These are phyloP conservation scores for Mallotus japonicus DNA, from an alignment of 441 rosid species.

Conservation along the genomic window DNA sequence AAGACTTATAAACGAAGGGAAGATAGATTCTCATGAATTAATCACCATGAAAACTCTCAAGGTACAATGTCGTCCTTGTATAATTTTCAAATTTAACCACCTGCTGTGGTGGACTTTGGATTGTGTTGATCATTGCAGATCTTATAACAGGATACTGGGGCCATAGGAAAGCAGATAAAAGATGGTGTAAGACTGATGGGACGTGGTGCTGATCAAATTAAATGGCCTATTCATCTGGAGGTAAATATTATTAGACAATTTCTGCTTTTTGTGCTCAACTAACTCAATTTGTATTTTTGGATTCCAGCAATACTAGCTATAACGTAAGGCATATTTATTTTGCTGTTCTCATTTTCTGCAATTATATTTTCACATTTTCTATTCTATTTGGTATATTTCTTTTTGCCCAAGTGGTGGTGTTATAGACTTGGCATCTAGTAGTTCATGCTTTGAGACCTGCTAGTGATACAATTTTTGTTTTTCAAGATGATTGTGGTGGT, in stretches of 20 bases:
- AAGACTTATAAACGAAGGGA: constrained; percentile 78
- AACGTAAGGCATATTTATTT: neutral
- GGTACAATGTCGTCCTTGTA: constrained; percentile 38
- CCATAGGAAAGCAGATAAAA: constrained; percentile 83
- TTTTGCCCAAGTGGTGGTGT: constrained; percentile 6
- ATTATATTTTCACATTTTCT: constrained; percentile 10
- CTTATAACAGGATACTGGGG: constrained; percentile 60
- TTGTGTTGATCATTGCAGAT: constrained; percentile 2
- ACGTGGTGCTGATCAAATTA: constrained; percentile 78
- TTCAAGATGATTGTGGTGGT: too few relatives aligned
- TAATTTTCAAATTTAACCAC: constrained; percentile 9
- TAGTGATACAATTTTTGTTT: too few relatives aligned
- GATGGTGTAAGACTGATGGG: constrained; percentile 98
- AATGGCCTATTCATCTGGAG: constrained; percentile 97
- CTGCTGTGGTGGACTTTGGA: constrained; percentile 11
- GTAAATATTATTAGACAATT: constrained; percentile 33
- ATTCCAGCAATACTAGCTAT: neutral
- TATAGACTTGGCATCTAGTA: neutral
- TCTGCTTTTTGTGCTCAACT: neutral
- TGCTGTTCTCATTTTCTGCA: neutral
- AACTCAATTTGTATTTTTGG: neutral
- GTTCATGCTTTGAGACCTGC: neutral
- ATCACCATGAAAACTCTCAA: constrained; percentile 97
- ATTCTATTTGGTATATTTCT: neutral
- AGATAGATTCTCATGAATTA: constrained; percentile 90